Percentiles rank a stretch among this genome's conserved stretches.
Conservation (phyloP, 176 grass and related monocot genomes). For the Musa troglodytarum region DNA sequence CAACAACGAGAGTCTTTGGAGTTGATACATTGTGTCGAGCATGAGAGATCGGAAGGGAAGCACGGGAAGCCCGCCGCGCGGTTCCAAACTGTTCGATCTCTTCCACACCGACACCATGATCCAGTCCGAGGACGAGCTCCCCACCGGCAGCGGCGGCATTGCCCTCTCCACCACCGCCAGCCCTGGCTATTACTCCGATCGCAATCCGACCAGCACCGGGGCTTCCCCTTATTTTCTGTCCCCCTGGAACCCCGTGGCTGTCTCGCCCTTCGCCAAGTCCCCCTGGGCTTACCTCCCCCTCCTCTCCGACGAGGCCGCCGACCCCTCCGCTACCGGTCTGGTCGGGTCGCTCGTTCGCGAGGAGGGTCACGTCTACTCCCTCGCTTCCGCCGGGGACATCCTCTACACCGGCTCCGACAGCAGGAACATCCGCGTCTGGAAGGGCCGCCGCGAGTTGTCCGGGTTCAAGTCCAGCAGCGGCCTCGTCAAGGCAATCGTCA, state of each 20-base stretch:
- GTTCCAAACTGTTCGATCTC: constrained; percentile 10
- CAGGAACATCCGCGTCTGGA: constrained; percentile 18
- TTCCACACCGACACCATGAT: not conserved
- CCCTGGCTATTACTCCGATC: constrained; percentile 6
- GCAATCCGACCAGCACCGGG: not conserved
- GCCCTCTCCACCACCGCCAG: not conserved
- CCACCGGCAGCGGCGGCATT: not conserved
- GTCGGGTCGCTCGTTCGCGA: constrained; percentile 14
- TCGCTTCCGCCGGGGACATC: constrained; percentile 5
- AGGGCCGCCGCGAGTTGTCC: constrained; percentile 2
- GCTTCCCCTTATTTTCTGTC: constrained; percentile 2
- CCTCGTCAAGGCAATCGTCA: constrained; percentile 15
- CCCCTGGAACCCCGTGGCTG: not conserved
- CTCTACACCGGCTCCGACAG: constrained; percentile 18
- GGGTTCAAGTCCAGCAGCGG: constrained; percentile 23
- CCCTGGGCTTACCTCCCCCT: constrained; percentile 13
- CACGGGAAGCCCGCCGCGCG: not conserved
- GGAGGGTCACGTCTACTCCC: constrained; percentile 23
- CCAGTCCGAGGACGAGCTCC: constrained; percentile 21
- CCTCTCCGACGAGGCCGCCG: not conserved
- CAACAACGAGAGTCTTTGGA: not conserved
- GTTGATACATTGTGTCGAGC: not conserved
- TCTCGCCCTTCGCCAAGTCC: constrained; percentile 19
- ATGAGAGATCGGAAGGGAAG: not conserved
- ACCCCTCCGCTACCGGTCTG: constrained; percentile 6